A percentile compares a stretch with the other conserved stretches of the same genome.
Conservation (phyloP, 345 rosid species). For the Heritiera fomes region DNA sequence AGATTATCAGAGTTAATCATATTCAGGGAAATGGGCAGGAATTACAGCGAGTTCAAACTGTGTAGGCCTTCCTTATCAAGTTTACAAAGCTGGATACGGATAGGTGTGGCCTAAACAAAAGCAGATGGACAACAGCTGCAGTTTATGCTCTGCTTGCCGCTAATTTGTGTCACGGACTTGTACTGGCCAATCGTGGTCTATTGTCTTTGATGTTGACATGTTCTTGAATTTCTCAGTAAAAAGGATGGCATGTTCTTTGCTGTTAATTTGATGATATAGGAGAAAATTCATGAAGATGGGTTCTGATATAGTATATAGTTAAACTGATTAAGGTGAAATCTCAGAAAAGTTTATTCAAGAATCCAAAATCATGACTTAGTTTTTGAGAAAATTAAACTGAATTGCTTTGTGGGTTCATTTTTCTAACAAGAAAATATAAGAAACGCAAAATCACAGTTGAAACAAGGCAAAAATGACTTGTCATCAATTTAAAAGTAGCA, state of each 20-base stretch:
- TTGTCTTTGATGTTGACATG: not conserved
- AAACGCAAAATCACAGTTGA: not conserved
- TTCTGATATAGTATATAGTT: no score
- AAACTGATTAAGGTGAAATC: not conserved
- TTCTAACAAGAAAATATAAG: no score
- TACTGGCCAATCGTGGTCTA: not conserved
- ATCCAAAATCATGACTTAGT: not conserved
- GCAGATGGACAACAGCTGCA: conserved; percentile 5
- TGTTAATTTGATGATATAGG: not conserved
- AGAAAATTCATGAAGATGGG: not conserved
- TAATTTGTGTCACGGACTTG: not conserved
- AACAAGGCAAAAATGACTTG: not conserved
- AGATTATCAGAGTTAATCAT: not conserved
- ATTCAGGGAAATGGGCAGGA: conserved; percentile 22
- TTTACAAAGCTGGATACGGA: conserved; percentile 9
- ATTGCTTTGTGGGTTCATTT: not conserved
- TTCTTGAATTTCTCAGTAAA: not conserved
- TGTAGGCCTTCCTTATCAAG: conserved; percentile 25
- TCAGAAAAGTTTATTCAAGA: not conserved
- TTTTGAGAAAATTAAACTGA: not conserved
- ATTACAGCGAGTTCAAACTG: conserved; percentile 13
- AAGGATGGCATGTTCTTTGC: not conserved
- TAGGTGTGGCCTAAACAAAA: conserved; percentile 10
- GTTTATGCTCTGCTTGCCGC: not conserved
- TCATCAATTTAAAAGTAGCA: not conserved